phyloP scores from a whole-genome alignment of 331 rosid species.

The Dryas integrifolia region DNA sequence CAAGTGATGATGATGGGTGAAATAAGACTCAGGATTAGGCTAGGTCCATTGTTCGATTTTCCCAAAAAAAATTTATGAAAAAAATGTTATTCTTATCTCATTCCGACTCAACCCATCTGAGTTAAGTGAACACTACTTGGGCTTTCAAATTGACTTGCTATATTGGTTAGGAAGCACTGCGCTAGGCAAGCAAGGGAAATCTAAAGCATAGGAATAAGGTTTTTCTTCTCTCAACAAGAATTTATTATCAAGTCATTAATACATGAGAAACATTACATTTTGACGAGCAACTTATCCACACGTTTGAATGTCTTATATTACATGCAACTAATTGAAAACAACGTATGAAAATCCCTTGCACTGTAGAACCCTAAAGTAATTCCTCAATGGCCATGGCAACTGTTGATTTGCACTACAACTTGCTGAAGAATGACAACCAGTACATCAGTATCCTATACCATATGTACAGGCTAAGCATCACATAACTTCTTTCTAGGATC shows the following conservation, averaged over 20 bases:
- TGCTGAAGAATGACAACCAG: constrained; percentile 2
- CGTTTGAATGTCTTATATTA: not conserved
- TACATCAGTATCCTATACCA: constrained; percentile 6
- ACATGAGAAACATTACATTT: not conserved
- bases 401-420: not conserved
- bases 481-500: not conserved
- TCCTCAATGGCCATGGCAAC: not conserved
- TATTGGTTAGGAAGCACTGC: no score
- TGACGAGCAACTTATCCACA: not conserved
- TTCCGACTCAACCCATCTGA: no score
- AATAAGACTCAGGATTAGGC: no score
- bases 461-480: not conserved
- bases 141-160: no score
- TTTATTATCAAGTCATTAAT: not conserved
- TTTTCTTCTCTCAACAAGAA: no score
- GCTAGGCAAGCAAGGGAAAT: no score
- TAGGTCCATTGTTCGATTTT: no score
- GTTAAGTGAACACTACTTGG: no score
- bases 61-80: no score
- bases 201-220: no score
- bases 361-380: not conserved
- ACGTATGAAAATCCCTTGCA: not conserved
- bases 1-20: no score
- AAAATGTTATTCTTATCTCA: no score
- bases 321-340: not conserved